Evolutionary conservation across 176 grass and related monocot genomes (phyloP).

Genomic region (Oryza brachyantha): DNA sequence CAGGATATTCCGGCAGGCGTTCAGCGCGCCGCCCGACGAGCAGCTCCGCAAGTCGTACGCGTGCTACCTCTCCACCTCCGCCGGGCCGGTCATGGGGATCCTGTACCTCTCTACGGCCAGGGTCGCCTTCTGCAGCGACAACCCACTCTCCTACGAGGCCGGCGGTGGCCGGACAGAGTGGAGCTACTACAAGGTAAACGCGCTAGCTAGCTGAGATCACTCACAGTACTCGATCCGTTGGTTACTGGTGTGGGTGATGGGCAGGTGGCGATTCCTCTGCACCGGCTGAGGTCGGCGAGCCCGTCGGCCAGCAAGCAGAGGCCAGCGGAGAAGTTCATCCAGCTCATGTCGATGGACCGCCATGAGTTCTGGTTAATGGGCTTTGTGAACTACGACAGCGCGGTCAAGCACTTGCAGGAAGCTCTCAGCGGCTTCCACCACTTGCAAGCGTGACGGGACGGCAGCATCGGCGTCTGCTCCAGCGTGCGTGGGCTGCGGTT

Average conservation of each 20-base stretch:
- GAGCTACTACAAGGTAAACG: constrained; percentile 75
- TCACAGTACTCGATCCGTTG: no score
- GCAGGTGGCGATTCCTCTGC: constrained; percentile 72
- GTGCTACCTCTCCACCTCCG: constrained; percentile 81
- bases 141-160: constrained; percentile 51
- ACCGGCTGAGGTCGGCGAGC: constrained; percentile 58
- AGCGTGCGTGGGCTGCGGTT: not conserved
- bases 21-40: constrained; percentile 66
- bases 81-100: constrained; percentile 70
- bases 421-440: constrained; percentile 34
- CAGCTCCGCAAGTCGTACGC: constrained; percentile 78
- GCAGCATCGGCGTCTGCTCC: not conserved
- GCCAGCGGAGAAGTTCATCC: constrained; percentile 77
- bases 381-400: constrained; percentile 76
- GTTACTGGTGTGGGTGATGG: not conserved
- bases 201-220: not conserved
- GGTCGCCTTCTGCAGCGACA: constrained; percentile 90
- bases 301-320: constrained; percentile 59
- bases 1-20: constrained; percentile 70
- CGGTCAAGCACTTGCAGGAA: constrained; percentile 58
- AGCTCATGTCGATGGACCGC: constrained; percentile 60
- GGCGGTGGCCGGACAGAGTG: constrained; percentile 51
- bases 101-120: constrained; percentile 76
- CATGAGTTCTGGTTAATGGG: constrained; percentile 92
- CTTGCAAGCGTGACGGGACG: constrained; percentile 15